Evolutionary conservation across 108 stramenopile species (phyloP).

Genomic region (Cyclotella baltica): DNA sequence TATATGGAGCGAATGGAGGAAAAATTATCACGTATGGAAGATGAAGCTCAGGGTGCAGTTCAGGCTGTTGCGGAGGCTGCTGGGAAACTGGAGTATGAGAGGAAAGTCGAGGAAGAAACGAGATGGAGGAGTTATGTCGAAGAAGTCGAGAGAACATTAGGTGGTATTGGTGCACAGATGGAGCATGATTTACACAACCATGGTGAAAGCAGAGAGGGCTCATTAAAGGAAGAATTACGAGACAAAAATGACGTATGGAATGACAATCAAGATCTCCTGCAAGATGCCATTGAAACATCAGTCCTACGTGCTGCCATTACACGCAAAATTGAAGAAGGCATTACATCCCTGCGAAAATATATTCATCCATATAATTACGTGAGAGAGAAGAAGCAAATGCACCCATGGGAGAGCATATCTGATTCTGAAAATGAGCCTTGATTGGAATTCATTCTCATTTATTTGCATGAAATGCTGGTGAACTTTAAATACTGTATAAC

Average conservation of each 20-base stretch:
- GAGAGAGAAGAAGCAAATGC: conserved; percentile 16
- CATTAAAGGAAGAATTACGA: neutral
- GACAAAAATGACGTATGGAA: neutral
- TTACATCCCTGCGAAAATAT: conserved; percentile 28
- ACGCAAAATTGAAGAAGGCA: conserved; percentile 42
- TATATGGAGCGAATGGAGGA: conserved; percentile 36
- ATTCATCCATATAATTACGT: conserved; percentile 44
- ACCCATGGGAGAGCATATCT: conserved; percentile 12
- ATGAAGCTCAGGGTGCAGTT: conserved; percentile 45
- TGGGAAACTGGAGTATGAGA: conserved; percentile 42
- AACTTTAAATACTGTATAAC: no score
- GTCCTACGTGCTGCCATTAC: conserved; percentile 43
- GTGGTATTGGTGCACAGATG: conserved; percentile 6
- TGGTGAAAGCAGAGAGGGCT: neutral
- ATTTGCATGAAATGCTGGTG: neutral
- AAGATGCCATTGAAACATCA: conserved; percentile 28
- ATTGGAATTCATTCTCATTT: neutral
- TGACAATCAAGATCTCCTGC: neutral
- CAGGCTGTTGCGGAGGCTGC: conserved; percentile 41
- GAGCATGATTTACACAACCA: conserved; percentile 3
- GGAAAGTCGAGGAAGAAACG: conserved; percentile 44
- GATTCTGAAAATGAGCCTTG: conserved; percentile 7
- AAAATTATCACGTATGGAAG: conserved; percentile 28
- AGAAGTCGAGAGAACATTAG: conserved; percentile 36
- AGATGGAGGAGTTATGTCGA: conserved; percentile 33